Evolutionary conservation across 768 basidiomycete genomes (phyloP).

Genomic region (Mycena metata): DNA sequence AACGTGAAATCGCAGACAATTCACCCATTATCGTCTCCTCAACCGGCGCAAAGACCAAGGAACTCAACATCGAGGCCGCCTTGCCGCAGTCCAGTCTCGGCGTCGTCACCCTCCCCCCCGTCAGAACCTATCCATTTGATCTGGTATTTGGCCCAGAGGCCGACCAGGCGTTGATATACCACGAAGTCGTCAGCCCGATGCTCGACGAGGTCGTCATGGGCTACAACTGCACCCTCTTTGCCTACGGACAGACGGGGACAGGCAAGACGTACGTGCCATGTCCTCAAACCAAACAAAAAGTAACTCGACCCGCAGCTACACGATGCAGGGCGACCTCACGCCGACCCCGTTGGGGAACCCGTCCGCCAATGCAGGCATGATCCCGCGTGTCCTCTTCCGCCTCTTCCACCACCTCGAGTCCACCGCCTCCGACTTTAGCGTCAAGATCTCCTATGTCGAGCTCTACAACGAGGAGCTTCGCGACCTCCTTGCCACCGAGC

Average conservation of each 20-base stretch:
- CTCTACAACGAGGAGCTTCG: conserved; percentile 99
- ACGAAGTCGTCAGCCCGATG: conserved; percentile 94
- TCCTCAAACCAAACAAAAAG: conserved; percentile 4
- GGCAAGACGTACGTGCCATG: conserved; percentile 90
- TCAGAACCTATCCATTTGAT: conserved; percentile 93
- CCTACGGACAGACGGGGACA: conserved; percentile 98
- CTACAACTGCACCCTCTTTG: conserved; percentile 98
- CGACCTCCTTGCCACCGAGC: conserved; percentile 89
- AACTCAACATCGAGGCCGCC: conserved; percentile 86
- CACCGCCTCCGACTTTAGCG: conserved; percentile 84
- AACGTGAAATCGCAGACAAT: conserved; percentile 86
- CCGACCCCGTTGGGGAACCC: conserved; percentile 90
- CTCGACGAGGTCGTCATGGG: conserved; percentile 94
- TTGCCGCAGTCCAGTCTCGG: conserved; percentile 78
- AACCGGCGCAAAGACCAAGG: conserved; percentile 78
- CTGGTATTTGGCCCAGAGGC: conserved; percentile 97
- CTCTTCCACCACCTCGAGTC: conserved; percentile 91
- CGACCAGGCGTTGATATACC: conserved; percentile 93
- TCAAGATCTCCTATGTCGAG: conserved; percentile 95
- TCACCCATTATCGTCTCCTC: conserved; percentile 91
- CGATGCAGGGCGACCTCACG: conserved; percentile 96
- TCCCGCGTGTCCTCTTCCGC: conserved; percentile 92
- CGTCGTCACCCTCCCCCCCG: conserved; percentile 79
- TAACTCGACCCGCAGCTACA: conserved; percentile 67
- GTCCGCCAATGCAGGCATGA: conserved; percentile 92